These are phyloP conservation scores for Alternaria panax DNA, from an alignment of 2,329 filamentous ascomycete species.

Conservation along the genomic window DNA sequence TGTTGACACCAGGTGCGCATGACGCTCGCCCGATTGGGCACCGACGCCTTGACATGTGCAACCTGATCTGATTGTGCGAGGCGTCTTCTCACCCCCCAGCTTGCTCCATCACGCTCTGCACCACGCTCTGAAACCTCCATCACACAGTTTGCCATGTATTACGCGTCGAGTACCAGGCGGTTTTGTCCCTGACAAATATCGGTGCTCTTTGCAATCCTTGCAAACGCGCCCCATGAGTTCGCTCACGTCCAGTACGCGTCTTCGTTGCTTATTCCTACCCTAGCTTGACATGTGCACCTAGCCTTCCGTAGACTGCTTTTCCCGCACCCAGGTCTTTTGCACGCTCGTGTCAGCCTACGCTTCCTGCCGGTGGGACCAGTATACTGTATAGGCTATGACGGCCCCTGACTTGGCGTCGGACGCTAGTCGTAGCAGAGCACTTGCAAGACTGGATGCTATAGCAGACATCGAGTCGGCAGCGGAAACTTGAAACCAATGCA, in stretches of 20 bases:
- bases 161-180: background rate
- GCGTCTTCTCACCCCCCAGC: conserved; percentile 10
- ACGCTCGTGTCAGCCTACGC: background rate
- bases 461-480: background rate
- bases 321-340: background rate
- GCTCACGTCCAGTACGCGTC: background rate
- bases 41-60: conserved; percentile 24
- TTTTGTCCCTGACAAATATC: background rate
- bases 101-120: conserved; percentile 18
- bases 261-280: background rate
- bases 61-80: conserved; percentile 24
- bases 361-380: background rate
- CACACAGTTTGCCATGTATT: conserved; percentile 3
- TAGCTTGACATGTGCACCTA: background rate
- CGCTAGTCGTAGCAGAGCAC: background rate
- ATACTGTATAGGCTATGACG: too few relatives aligned
- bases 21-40: conserved; percentile 28
- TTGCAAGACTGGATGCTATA: background rate
- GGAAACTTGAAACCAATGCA: too few relatives aligned
- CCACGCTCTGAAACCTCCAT: conserved; percentile 29
- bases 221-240: background rate
- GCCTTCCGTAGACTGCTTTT: background rate
- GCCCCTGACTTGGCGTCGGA: too few relatives aligned
- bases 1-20: conserved; percentile 24
- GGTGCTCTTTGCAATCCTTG: background rate